Percentiles rank a stretch among this genome's conserved stretches.
Evolutionary conservation across 371 early-diverging fungal genomes (phyloP).

Genomic region (Mortierella sp.): DNA sequence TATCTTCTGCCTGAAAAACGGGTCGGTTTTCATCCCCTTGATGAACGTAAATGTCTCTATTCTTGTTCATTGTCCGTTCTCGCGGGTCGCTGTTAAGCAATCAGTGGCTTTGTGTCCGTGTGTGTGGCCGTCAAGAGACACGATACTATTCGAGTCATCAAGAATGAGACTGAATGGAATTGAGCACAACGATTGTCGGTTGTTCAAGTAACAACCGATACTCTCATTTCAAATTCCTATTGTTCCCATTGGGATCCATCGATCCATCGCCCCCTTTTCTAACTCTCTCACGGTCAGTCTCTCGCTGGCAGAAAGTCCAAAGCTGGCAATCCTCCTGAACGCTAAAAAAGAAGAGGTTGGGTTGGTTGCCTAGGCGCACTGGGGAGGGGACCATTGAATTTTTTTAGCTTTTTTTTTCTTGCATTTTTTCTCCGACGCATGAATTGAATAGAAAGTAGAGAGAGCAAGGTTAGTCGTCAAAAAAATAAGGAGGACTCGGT

Average conservation of each 20-base stretch:
- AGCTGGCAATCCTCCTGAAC: too few species aligned
- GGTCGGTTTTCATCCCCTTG: neutral
- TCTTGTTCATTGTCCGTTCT: neutral
- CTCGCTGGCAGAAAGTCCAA: too few species aligned
- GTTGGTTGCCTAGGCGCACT: neutral
- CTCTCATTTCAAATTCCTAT: neutral
- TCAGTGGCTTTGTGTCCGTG: neutral
- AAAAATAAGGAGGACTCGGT: constrained; percentile 9
- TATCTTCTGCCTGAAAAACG: neutral
- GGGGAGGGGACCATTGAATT: neutral
- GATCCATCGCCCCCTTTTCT: too few species aligned
- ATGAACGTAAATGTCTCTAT: too few species aligned
- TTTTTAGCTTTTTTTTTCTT: neutral
- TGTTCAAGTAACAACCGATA: neutral
- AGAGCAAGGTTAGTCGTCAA: neutral
- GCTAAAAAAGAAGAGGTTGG: neutral
- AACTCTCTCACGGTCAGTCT: too few species aligned
- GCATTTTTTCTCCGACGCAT: constrained; percentile 4
- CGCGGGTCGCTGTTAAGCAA: neutral
- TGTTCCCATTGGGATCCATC: neutral
- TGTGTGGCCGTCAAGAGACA: neutral
- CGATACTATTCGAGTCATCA: constrained; percentile 1
- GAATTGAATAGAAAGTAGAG: neutral
- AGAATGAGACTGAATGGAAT: neutral
- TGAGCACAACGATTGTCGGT: neutral